A percentile compares a stretch with the other conserved stretches of the same genome.
Evolutionary conservation across 2,329 filamentous ascomycete genomes (phyloP).

Genomic region (Alternaria sp.): DNA sequence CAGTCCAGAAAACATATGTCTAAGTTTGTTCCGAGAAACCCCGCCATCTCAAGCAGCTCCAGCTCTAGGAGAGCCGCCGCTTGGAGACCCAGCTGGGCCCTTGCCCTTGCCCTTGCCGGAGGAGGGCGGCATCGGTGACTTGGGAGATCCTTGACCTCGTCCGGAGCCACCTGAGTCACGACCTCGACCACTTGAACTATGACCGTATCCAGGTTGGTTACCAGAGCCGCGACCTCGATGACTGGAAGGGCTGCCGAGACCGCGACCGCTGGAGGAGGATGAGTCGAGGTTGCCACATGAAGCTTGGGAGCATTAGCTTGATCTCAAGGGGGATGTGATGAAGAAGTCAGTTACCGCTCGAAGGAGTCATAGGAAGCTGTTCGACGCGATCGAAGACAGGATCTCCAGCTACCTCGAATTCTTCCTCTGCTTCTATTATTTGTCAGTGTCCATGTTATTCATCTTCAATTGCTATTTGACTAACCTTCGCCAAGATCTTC

Average conservation of each 20-base stretch:
- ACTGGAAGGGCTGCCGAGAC: background rate
- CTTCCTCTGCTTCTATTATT: background rate
- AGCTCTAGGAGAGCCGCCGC: background rate
- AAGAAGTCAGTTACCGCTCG: background rate
- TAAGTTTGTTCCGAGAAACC: too few species aligned
- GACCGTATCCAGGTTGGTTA: background rate
- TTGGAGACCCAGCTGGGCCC: too few species aligned
- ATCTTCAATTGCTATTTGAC: too few species aligned
- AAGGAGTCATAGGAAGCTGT: background rate
- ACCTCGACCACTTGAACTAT: background rate
- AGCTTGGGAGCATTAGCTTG: background rate
- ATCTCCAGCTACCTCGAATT: background rate
- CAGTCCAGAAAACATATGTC: background rate
- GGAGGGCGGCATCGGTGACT: background rate
- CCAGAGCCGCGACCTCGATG: background rate
- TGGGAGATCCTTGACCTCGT: background rate
- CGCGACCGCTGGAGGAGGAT: background rate
- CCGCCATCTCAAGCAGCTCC: background rate
- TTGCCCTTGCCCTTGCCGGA: conserved; percentile 1
- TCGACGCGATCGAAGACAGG: background rate
- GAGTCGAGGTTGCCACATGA: too few species aligned
- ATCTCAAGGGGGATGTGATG: background rate
- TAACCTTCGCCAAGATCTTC: conserved; percentile 2
- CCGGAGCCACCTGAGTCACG: background rate
- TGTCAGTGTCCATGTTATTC: background rate